These are phyloP conservation scores for Aspergillus nidulans DNA, from an alignment of 495 filamentous ascomycete species.

Conservation along the genomic window DNA sequence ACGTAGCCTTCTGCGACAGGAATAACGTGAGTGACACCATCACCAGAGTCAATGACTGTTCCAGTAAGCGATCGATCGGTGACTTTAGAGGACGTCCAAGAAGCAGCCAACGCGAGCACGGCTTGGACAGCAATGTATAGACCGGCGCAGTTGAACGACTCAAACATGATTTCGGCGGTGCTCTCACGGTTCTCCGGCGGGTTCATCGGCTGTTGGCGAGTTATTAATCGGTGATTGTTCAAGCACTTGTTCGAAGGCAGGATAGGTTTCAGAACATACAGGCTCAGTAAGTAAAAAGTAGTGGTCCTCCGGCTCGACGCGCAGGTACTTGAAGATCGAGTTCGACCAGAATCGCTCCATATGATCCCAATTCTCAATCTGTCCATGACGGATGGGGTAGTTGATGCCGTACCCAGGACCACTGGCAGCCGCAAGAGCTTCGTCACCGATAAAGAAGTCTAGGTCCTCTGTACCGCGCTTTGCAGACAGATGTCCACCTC, in stretches of 20 bases:
- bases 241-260: not conserved
- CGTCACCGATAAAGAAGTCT: constrained; percentile 98
- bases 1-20: constrained; percentile 98
- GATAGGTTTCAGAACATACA: constrained; percentile 46
- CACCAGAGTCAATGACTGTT: constrained; percentile 95
- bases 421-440: constrained; percentile 76
- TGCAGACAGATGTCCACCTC: constrained; percentile 78
- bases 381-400: constrained; percentile 95
- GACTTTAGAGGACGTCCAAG: constrained; percentile 97
- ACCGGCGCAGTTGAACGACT: constrained; percentile 98
- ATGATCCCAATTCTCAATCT: constrained; percentile 98
- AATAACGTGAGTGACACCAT: constrained; percentile 98
- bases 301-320: constrained; percentile 97
- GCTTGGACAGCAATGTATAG: constrained; percentile 98
- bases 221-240: constrained; percentile 9
- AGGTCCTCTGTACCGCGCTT: constrained; percentile 97
- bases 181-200: constrained; percentile 98
- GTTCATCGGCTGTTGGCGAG: constrained; percentile 70
- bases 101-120: constrained; percentile 91
- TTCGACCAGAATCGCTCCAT: constrained; percentile 99
- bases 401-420: constrained; percentile 94
- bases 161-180: constrained; percentile 99
- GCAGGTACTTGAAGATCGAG: constrained; percentile 98
- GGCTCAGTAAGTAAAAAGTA: constrained; percentile 97
- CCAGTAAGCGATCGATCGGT: constrained; percentile 95